phyloP scores from a whole-genome alignment of 768 basidiomycete species.

The Trametopsis cervina region DNA sequence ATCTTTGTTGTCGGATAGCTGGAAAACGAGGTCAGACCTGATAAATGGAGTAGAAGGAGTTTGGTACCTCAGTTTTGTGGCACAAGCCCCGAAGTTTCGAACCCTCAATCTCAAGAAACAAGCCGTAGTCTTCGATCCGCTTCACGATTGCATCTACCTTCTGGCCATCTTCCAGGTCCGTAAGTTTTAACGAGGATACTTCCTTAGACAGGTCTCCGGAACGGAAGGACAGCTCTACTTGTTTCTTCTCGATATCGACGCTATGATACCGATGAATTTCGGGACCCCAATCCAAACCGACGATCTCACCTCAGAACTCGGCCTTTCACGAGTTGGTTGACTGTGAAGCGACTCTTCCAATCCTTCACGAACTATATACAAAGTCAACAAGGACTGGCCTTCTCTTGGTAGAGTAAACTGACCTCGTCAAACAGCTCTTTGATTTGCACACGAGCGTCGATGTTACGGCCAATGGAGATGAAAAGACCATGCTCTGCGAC shows the following conservation, averaged over 20 bases:
- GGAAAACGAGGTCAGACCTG: slow-evolving; percentile 4
- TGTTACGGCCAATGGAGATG: slow-evolving; percentile 72
- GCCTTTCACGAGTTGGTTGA: slow-evolving; percentile 82
- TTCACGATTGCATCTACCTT: slow-evolving; percentile 77
- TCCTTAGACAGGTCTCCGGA: slow-evolving; percentile 42
- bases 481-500: slow-evolving; percentile 85
- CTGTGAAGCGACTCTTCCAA: slow-evolving; percentile 79
- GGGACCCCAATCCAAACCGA: background rate
- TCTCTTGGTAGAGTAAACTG: slow-evolving; percentile 8
- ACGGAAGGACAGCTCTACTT: slow-evolving; percentile 89
- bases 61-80: slow-evolving; percentile 83
- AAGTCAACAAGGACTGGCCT: slow-evolving; percentile 1
- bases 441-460: slow-evolving; percentile 91
- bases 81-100: slow-evolving; percentile 85
- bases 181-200: slow-evolving; percentile 33
- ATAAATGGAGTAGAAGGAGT: background rate
- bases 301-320: slow-evolving; percentile 64
- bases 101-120: slow-evolving; percentile 88
- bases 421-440: slow-evolving; percentile 88
- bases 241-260: slow-evolving; percentile 60
- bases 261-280: too few relatives aligned
- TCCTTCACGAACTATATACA: slow-evolving; percentile 83
- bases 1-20: slow-evolving; percentile 86
- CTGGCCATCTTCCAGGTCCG: slow-evolving; percentile 69
- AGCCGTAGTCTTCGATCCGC: slow-evolving; percentile 79